Conservation (phyloP, 2,329 filamentous ascomycete genomes). For the Tympanopsis confertula region DNA sequence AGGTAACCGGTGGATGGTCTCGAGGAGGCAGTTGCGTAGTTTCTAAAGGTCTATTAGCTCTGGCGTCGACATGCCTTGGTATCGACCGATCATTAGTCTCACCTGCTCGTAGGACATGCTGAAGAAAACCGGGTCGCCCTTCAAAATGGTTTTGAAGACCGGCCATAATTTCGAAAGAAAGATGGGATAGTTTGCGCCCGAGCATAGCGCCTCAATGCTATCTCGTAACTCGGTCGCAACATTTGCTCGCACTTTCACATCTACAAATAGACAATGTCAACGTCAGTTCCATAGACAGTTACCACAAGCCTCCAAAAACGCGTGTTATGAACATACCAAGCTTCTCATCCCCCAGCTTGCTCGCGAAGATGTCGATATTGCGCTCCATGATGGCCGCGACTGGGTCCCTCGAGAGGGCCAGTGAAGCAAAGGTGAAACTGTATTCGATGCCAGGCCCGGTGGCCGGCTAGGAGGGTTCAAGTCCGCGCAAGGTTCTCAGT, state of each 20-base stretch:
- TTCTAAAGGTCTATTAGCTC: conserved; percentile 41
- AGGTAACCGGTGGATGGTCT: conserved; percentile 80
- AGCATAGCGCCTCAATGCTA: conserved; percentile 1
- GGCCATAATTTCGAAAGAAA: conserved; percentile 1
- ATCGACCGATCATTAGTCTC: too few species aligned
- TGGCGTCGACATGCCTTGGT: too few species aligned
- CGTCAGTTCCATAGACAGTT: neutral
- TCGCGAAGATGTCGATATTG: neutral
- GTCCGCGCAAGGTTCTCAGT: conserved; percentile 12
- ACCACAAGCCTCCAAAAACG: neutral
- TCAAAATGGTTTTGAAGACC: conserved; percentile 1
- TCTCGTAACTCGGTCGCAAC: conserved; percentile 1
- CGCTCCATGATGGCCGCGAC: conserved; percentile 4
- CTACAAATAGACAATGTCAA: neutral
- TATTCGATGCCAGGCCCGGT: conserved; percentile 20
- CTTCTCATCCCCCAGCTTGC: conserved; percentile 1
- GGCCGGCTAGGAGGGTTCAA: conserved; percentile 18
- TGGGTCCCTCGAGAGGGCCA: conserved; percentile 6
- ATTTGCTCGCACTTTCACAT: neutral
- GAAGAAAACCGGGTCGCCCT: neutral
- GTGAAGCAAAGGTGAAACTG: conserved; percentile 10
- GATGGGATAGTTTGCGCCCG: conserved; percentile 1
- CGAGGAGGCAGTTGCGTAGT: conserved; percentile 83
- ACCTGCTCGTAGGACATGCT: conserved; percentile 1
- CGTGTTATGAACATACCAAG: neutral